phyloP scores from a whole-genome alignment of 2,329 filamentous ascomycete genomes.

The Colletotrichum agaves region DNA sequence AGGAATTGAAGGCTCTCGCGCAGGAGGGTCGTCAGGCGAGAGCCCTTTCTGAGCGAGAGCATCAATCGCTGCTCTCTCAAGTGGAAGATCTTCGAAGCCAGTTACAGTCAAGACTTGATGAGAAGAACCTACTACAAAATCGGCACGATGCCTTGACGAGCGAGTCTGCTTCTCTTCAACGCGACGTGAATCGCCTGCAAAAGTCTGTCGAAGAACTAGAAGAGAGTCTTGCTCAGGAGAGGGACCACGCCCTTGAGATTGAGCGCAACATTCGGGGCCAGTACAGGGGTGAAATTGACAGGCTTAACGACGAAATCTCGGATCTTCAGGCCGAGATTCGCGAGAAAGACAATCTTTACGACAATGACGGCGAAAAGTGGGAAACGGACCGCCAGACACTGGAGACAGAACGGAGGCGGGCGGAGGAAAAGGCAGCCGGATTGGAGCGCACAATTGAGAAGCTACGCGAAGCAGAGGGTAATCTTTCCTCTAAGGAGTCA shows the following conservation, averaged over 20 bases:
- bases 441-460: constrained; percentile 78
- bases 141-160: constrained; percentile 74
- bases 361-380: constrained; percentile 79
- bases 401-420: constrained; percentile 72
- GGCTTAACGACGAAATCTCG: constrained; percentile 68
- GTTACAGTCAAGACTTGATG: constrained; percentile 66
- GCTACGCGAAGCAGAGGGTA: constrained; percentile 74
- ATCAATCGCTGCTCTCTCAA: constrained; percentile 57
- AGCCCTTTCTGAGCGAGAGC: constrained; percentile 52
- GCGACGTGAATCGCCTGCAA: constrained; percentile 66
- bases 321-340: constrained; percentile 72
- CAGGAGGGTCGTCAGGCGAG: constrained; percentile 57
- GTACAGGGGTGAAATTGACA: constrained; percentile 58
- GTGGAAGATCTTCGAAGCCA: constrained; percentile 69
- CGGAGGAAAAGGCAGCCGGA: constrained; percentile 73
- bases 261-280: constrained; percentile 67
- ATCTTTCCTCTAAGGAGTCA: constrained; percentile 73
- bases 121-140: constrained; percentile 76
- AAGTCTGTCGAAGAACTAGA: constrained; percentile 60
- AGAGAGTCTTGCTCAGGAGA: constrained; percentile 62
- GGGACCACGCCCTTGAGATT: constrained; percentile 66
- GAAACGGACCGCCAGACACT: constrained; percentile 73
- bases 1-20: constrained; percentile 56
- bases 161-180: constrained; percentile 75
- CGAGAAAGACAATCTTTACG: constrained; percentile 76